Conservation (phyloP, 2,329 filamentous ascomycete genomes). For the Hypoxylon sp. region DNA sequence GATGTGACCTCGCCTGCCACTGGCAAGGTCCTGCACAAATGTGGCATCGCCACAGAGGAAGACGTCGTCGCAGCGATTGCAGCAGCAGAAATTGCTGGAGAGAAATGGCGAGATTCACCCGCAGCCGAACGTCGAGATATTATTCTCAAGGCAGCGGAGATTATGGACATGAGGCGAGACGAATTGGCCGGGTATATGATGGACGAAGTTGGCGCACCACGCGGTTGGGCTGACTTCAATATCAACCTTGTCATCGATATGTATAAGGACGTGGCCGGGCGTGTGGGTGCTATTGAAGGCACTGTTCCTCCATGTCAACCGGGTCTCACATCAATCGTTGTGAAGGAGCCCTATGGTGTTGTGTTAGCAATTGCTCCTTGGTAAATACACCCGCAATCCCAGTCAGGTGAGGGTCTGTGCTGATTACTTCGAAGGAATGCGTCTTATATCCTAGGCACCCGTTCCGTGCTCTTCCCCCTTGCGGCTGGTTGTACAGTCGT, state of each 20-base stretch:
- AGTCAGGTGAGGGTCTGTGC: not conserved
- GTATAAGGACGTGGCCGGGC: slow-evolving; percentile 55
- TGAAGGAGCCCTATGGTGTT: slow-evolving; percentile 76
- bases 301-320: slow-evolving; percentile 52
- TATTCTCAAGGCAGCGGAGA: slow-evolving; percentile 70
- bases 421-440: slow-evolving; percentile 55
- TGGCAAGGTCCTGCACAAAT: slow-evolving; percentile 65
- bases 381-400: slow-evolving; percentile 54
- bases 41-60: slow-evolving; percentile 66
- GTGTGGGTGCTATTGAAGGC: slow-evolving; percentile 52
- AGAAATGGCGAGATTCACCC: slow-evolving; percentile 71
- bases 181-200: slow-evolving; percentile 68
- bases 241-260: slow-evolving; percentile 51
- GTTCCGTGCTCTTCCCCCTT: slow-evolving; percentile 66
- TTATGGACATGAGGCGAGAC: slow-evolving; percentile 65
- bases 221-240: slow-evolving; percentile 53
- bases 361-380: slow-evolving; percentile 76
- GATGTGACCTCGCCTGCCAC: slow-evolving; percentile 68
- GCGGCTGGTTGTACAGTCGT: slow-evolving; percentile 76
- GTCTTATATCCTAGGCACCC: slow-evolving; percentile 57
- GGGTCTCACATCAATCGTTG: slow-evolving; percentile 67
- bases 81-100: slow-evolving; percentile 70
- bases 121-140: slow-evolving; percentile 69
- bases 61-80: slow-evolving; percentile 64
- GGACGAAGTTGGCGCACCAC: slow-evolving; percentile 52